Conservation (phyloP, 2,329 filamentous ascomycete species). For the Aspergillus ochraceoroseus region DNA sequence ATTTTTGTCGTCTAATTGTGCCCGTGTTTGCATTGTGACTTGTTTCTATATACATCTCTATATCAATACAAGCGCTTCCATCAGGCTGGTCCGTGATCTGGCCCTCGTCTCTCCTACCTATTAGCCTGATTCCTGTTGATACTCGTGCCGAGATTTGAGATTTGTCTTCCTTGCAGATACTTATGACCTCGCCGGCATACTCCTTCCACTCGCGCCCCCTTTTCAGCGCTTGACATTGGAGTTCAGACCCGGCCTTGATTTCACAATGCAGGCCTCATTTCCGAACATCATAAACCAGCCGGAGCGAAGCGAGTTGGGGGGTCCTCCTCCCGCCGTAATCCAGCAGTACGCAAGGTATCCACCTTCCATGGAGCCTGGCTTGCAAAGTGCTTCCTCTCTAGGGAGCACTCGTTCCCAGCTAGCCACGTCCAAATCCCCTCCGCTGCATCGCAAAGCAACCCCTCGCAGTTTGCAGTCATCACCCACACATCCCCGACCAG, state of each 20-base stretch:
- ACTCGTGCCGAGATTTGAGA: slow-evolving; percentile 2
- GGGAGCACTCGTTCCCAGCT: slow-evolving; percentile 34
- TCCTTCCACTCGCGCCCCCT: not conserved
- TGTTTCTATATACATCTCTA: slow-evolving; percentile 5
- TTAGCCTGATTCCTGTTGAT: slow-evolving; percentile 6
- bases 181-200: slow-evolving; percentile 7
- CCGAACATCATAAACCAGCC: slow-evolving; percentile 28
- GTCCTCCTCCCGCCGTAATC: slow-evolving; percentile 29
- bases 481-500: slow-evolving; percentile 32
- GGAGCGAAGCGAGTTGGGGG: slow-evolving; percentile 25
- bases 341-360: slow-evolving; percentile 41
- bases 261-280: slow-evolving; percentile 33
- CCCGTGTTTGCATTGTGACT: slow-evolving; percentile 8
- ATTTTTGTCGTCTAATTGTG: slow-evolving; percentile 8
- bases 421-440: slow-evolving; percentile 34
- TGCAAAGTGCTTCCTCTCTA: slow-evolving; percentile 38
- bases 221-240: no score
- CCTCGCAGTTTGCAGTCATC: slow-evolving; percentile 40
- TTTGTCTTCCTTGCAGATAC: slow-evolving; percentile 3
- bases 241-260: not conserved
- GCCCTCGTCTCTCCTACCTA: slow-evolving; percentile 6
- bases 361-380: slow-evolving; percentile 31
- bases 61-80: slow-evolving; percentile 16
- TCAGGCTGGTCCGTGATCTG: slow-evolving; percentile 20
- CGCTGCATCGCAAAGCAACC: slow-evolving; percentile 37